Base-by-base conservation (phyloP, 495 filamentous ascomycete genomes). In the Neohortaea acidophila region DNA sequence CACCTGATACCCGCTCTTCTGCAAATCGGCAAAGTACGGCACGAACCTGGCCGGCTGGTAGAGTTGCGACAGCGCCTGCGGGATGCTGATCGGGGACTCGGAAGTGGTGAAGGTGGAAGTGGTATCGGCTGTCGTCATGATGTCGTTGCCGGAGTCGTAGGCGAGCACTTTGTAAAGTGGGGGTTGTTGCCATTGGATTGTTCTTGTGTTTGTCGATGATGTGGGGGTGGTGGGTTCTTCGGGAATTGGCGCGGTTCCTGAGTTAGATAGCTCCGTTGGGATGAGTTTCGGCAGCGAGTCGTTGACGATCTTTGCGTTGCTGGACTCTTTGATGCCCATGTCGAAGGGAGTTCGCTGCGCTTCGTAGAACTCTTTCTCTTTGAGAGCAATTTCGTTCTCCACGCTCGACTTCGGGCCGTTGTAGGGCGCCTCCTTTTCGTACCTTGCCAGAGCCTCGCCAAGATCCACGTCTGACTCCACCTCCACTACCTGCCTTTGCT, bases 121-220 rank as follows among this genome's bases (percentile, higher is more conserved):
- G 5, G 75, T 77, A 47, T 79, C 72, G 6, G 76, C 72, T 12
- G 63, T 63, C 11, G 64, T 67, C 21, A 86, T 58, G 33, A 63
- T 56, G 19, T 76, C 65, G 38, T 64, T 75, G n/a, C 63, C 64
- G 11, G 73, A 61, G 48, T 89, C 78, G 50, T 79, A 84, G 11
- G 73, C 79, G 19, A 89, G 62, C 24, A 89, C 67, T 40, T 75
- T n/a, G n/a, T n/a, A n/a, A n/a, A n/a, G n/a, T n/a, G n/a, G n/a
- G n/a, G n/a, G n/a, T n/a, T n/a, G n/a, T n/a, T n/a, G n/a, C n/a
- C n/a, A n/a, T n/a, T n/a, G n/a, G n/a, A n/a, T n/a, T n/a, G n/a
- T n/a, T n/a, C n/a, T n/a, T n/a, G n/a, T n/a, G n/a, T n/a, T n/a
- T n/a, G n/a, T n/a, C n/a, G n/a, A n/a, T n/a, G n/a, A n/a, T n/a